These are phyloP conservation scores for Tetracentron sinense DNA, from an alignment of 164 flowering plant genomes.

Conservation along the genomic window DNA sequence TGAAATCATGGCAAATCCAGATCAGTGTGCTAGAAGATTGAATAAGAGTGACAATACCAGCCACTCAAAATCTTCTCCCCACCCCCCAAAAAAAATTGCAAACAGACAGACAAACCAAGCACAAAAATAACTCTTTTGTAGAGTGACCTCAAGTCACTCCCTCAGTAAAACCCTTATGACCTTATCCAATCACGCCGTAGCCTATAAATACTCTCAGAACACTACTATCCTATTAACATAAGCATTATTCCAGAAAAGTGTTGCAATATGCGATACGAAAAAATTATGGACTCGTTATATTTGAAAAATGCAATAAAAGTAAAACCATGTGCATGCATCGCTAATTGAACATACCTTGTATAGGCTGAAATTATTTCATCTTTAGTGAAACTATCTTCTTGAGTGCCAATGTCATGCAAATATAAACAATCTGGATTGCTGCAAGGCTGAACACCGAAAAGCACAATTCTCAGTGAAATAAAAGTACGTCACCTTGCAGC, in stretches of 20 bases:
- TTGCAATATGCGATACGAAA: background rate
- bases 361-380: slow-evolving; percentile 88
- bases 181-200: background rate
- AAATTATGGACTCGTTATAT: background rate
- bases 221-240: background rate
- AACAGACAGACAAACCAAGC: too few species aligned
- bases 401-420: slow-evolving; percentile 93
- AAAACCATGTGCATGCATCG: background rate
- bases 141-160: too few species aligned
- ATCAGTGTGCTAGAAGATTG: too few species aligned
- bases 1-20: too few species aligned
- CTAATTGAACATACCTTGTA: slow-evolving; percentile 54
- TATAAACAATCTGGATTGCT: slow-evolving; percentile 83
- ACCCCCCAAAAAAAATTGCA: too few species aligned
- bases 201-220: background rate
- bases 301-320: background rate
- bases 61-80: too few species aligned
- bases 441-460: slow-evolving; percentile 51
- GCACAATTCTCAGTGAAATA: background rate
- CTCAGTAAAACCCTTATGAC: too few species aligned
- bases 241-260: background rate
- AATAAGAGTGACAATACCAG: too few species aligned
- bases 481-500: background rate
- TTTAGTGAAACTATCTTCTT: slow-evolving; percentile 93
- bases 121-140: too few species aligned